Conservation (phyloP, 73 alveolate species). For the Tetrahymena borealis region DNA sequence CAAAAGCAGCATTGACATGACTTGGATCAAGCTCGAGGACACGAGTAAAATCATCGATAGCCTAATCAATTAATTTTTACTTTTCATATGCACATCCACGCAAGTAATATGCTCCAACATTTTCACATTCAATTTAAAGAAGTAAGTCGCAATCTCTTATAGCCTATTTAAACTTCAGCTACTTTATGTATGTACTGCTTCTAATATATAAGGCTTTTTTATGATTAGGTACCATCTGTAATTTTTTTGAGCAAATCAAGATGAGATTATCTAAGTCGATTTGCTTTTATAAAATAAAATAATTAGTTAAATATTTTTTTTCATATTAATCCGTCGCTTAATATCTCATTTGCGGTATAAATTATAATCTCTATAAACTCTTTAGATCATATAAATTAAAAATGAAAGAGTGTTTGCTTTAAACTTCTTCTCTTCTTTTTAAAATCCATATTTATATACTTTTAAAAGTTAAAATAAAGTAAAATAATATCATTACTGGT, state of each 20-base stretch:
- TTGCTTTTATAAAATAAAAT: neutral
- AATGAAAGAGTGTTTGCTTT: no score
- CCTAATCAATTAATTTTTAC: constrained; percentile 69
- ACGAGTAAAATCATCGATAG: constrained; percentile 77
- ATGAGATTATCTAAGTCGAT: constrained; percentile 64
- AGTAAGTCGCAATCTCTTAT: constrained; percentile 64
- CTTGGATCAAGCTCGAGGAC: constrained; percentile 86
- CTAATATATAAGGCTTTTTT: constrained; percentile 65
- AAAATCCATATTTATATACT: no score
- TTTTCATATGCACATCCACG: constrained; percentile 81
- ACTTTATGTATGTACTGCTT: constrained; percentile 55
- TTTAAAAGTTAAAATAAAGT: neutral
- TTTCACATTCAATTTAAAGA: constrained; percentile 52
- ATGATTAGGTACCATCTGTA: constrained; percentile 53
- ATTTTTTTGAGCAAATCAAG: constrained; percentile 64
- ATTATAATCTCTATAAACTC: no score
- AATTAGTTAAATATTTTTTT: neutral
- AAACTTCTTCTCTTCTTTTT: no score
- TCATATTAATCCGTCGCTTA: no score
- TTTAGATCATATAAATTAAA: no score
- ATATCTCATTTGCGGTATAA: no score
- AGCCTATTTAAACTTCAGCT: constrained; percentile 53
- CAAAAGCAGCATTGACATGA: constrained; percentile 91
- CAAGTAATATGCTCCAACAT: constrained; percentile 77
- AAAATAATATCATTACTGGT: neutral